These are phyloP conservation scores for Pseudoneurospora amorphoporcata DNA, from an alignment of 495 filamentous ascomycete species.

Conservation along the genomic window DNA sequence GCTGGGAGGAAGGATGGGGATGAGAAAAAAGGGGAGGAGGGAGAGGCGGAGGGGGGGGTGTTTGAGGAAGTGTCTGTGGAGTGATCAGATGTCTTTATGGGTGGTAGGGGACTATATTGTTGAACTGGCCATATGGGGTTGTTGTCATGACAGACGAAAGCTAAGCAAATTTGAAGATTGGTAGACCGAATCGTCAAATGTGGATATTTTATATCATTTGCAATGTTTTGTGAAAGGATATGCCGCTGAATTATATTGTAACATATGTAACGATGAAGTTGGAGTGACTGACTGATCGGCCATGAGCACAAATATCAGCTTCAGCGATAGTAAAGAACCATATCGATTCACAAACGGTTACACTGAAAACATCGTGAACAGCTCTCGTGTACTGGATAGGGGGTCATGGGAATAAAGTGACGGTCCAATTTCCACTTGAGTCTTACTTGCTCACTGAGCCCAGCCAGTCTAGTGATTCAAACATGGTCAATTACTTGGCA, in stretches of 20 bases:
- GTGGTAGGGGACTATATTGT: not conserved
- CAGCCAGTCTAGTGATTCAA: not conserved
- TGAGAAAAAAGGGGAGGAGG: slow-evolving; percentile 21
- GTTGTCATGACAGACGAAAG: not conserved
- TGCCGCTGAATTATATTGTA: not conserved
- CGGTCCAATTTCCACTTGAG: not conserved
- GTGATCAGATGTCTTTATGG: not conserved
- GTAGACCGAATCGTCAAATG: not conserved
- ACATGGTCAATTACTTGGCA: not conserved
- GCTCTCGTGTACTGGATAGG: not conserved
- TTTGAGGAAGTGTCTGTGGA: not conserved
- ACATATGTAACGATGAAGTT: not conserved
- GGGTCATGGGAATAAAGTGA: not conserved
- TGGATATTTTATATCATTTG: not conserved
- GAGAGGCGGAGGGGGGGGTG: not conserved
- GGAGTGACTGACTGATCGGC: not conserved
- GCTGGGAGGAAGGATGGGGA: not conserved
- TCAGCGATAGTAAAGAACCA: not conserved
- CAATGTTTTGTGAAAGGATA: not conserved
- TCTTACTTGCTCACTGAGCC: not conserved
- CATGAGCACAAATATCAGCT: not conserved
- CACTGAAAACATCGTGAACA: not conserved
- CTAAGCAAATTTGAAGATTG: not conserved
- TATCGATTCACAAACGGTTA: not conserved
- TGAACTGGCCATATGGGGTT: not conserved